Evolutionary conservation across 2,329 filamentous ascomycete genomes (phyloP).

Genomic region (Leptoxyphium fumago): DNA sequence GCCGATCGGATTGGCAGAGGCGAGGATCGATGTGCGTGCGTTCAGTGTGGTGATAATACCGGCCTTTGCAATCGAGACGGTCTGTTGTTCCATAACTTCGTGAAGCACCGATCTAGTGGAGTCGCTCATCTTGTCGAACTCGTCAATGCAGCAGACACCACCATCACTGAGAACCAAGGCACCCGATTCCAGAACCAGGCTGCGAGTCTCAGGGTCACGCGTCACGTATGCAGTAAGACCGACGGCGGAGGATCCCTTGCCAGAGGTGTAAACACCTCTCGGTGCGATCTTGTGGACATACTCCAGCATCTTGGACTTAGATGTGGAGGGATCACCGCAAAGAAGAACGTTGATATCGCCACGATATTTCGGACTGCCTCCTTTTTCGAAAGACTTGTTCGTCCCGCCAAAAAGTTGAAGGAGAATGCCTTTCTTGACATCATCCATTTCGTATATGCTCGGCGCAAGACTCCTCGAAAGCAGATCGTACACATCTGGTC

Average conservation of each 20-base stretch:
- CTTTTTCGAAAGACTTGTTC: conserved; percentile 95
- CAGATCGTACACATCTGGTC: conserved; percentile 84
- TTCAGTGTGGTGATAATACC: conserved; percentile 81
- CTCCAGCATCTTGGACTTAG: conserved; percentile 85
- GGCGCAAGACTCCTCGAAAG: conserved; percentile 81
- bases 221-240: conserved; percentile 67
- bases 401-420: conserved; percentile 94
- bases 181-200: conserved; percentile 60
- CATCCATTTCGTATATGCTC: conserved; percentile 94
- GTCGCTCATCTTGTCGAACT: conserved; percentile 71
- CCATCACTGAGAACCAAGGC: conserved; percentile 60
- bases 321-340: conserved; percentile 90
- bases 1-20: conserved; percentile 93
- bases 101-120: conserved; percentile 59
- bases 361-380: conserved; percentile 85
- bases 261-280: conserved; percentile 64
- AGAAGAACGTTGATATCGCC: conserved; percentile 96
- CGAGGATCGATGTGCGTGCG: conserved; percentile 85
- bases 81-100: conserved; percentile 73
- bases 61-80: conserved; percentile 63
- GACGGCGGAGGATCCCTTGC: conserved; percentile 61
- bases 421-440: conserved; percentile 96
- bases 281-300: conserved; percentile 98
- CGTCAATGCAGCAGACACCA: conserved; percentile 64
- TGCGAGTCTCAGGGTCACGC: conserved; percentile 57